Evolutionary conservation across 371 early-diverging fungal genomes (phyloP), one percentile per base, ranked within the genome.

Genomic region (Actinomucor elegans): DNA sequence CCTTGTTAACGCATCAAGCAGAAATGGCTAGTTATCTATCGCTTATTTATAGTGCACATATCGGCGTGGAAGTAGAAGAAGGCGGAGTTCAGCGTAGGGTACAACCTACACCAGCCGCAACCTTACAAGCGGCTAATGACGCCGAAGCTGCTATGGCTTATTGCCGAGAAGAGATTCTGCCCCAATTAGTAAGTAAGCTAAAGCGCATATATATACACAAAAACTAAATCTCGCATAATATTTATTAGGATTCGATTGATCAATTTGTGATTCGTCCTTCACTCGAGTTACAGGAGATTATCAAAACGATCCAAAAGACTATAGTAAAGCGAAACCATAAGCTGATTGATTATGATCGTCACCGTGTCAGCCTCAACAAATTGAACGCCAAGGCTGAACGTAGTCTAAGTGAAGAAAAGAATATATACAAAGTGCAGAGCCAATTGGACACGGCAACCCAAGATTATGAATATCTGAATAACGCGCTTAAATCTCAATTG

Each of bases 301-400:
- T 85, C 57, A 85, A 85, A 48, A 36, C 60, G 24, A 84, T 93
- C 33, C 81, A 82, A 49, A 87, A 82, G 52, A 71, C 86, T 3
- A 86, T 90, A 11, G 73, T 69, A 10, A 93, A 93, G 63, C 83
- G 92, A 9, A 74, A 78, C 21, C 92, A 89, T 69, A 93, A 93
- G 63, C 65, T 86, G 36, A 59, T 91, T 32, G 93, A 93, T 72
- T 91, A 84, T 66, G 93, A 93, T 58, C 85, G 93, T 28, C 79
- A 83, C 66, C 71, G 85, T 27, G 71, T 71, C 44, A 57, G 65
- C 14, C 68, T 89, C 29, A 73, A 78, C 36, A 89, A 88, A 55
- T 56, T 91, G 24, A 67, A 65, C 18, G 79, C 73, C 5, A 87
- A 85, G 62, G 65, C 77, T 23, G 84, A 88, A 31, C 71, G 84